Base-by-base conservation (phyloP, 1,139 yeast species). In the Candida sojae region DNA sequence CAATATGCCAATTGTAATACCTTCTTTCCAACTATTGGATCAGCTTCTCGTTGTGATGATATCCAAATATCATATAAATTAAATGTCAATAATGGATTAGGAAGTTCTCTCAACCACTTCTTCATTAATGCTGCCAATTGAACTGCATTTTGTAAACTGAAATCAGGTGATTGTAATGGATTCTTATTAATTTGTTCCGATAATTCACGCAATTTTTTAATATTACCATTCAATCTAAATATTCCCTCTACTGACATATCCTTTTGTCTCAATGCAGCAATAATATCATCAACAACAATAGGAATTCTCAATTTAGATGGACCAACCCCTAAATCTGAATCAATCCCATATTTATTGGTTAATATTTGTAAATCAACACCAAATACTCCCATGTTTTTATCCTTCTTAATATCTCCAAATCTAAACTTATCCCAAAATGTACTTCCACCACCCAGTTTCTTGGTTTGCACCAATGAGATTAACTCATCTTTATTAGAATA, bases 181-280 rank as follows among this genome's bases (percentile, higher is more conserved):
- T 80, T 77, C 49, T 79, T 74, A 66, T 95, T 95, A 56, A 92
- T 86, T 50, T 76, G 80, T 46, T 84, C 91, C 0, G 92, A 81
- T 51, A 92, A 72, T 56, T 86, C 90, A 56, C 87, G 82, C 45
- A 93, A 73, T 43, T 88, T 80, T 58, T 92, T 84, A 60, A 95
- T 93, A 61, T 95, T 95, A 61, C 99, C 99, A 63, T 95, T 95
- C 62, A 92, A 88, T 60, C 99, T 80, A 75, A 95, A 95, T 8
- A 95, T 88, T 50, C 99, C 99, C 67, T 93, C 99, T 21, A 91
- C 93, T 3, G 97, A 88, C 89, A 95, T 86, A 69, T 93, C 98
- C 75, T 89, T 90, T 50, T 88, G 96, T 50, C 89, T 81, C 72
- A 95, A 81, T 1, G 96, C 89, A 43, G 82, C 81, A 42, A 95